Percentiles rank a stretch among this genome's conserved stretches.
phyloP scores from a whole-genome alignment of 768 basidiomycete genomes.

The Coprinellus micaceus region DNA sequence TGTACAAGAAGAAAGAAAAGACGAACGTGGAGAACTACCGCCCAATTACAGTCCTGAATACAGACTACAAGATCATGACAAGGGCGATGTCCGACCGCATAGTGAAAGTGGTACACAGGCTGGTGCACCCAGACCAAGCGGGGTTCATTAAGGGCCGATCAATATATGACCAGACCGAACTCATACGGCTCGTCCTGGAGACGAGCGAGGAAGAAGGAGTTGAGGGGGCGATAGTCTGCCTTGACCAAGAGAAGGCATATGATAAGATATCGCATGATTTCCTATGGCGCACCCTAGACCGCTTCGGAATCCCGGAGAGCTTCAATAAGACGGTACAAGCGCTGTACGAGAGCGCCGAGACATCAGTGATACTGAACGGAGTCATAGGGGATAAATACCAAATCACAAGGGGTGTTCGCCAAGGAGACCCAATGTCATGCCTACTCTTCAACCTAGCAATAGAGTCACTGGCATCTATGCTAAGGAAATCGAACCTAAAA shows the following conservation, averaged over 20 bases:
- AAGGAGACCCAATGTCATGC: conserved; percentile 39
- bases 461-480: conserved; percentile 31
- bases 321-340: conserved; percentile 25
- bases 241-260: conserved; percentile 25
- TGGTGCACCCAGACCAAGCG: conserved; percentile 32
- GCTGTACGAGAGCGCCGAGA: conserved; percentile 29
- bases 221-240: conserved; percentile 23
- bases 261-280: conserved; percentile 28
- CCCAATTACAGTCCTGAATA: conserved; percentile 32
- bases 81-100: conserved; percentile 20
- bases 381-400: conserved; percentile 19
- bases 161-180: conserved; percentile 30
- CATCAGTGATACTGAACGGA: conserved; percentile 31
- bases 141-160: conserved; percentile 30
- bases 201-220: conserved; percentile 19
- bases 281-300: conserved; percentile 22
- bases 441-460: conserved; percentile 38
- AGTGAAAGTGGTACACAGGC: neutral
- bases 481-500: conserved; percentile 26
- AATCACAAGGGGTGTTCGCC: conserved; percentile 28
- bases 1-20: conserved; percentile 40
- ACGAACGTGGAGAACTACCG: conserved; percentile 28
- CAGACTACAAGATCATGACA: conserved; percentile 32
- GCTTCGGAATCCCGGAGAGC: conserved; percentile 18
- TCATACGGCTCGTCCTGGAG: conserved; percentile 21